Conservation (phyloP, 768 basidiomycete genomes). For the Rhodocollybia butyracea region DNA sequence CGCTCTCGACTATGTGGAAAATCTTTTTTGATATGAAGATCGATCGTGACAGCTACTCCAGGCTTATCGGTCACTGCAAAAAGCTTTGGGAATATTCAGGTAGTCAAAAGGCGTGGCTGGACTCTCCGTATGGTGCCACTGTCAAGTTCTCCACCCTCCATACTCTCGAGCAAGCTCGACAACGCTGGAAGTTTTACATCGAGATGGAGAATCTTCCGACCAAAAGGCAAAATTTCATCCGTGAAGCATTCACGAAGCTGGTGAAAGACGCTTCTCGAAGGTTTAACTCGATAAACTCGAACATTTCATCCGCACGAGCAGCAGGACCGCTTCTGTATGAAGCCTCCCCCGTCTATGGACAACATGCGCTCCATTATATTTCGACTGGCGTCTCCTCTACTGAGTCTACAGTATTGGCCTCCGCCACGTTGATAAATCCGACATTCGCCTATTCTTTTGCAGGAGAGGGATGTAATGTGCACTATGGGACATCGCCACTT, state of each 20-base stretch:
- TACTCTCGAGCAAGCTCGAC: constrained; percentile 28
- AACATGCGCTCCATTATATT: constrained; percentile 22
- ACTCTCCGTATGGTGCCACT: constrained; percentile 22
- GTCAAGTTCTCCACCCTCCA: constrained; percentile 26
- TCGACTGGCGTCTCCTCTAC: constrained; percentile 26
- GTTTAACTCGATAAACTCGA: neutral
- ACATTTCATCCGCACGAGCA: constrained; percentile 9
- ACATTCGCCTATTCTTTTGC: constrained; percentile 29
- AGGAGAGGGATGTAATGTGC: constrained; percentile 27
- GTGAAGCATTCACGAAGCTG: constrained; percentile 10
- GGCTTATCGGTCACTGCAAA: constrained; percentile 24
- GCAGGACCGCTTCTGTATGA: constrained; percentile 12
- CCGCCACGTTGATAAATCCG: constrained; percentile 29
- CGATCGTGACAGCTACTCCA: constrained; percentile 19
- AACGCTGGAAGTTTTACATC: constrained; percentile 26
- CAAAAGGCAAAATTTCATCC: constrained; percentile 10
- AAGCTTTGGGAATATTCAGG: constrained; percentile 24
- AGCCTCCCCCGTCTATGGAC: neutral
- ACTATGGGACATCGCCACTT: constrained; percentile 32
- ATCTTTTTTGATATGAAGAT: constrained; percentile 35
- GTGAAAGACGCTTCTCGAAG: neutral
- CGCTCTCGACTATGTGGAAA: constrained; percentile 25
- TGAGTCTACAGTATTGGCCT: constrained; percentile 10
- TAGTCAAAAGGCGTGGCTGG: constrained; percentile 23
- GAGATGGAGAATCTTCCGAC: constrained; percentile 17